A percentile compares a stretch with the other conserved stretches of the same genome.
Conservation (phyloP, 805 yeast genomes). For the Candida palmyrensis region DNA sequence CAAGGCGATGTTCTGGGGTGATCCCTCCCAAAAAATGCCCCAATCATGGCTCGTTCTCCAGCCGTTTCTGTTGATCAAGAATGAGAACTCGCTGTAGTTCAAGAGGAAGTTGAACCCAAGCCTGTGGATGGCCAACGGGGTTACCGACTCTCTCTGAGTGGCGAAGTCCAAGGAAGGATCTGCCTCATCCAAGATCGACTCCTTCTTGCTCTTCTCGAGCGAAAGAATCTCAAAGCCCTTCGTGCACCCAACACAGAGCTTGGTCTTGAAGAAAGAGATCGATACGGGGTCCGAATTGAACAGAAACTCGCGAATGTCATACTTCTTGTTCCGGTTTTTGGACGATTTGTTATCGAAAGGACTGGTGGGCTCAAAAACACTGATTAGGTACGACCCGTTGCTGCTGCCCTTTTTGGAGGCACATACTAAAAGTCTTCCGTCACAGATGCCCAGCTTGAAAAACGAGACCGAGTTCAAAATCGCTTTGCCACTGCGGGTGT, state of each 20-base stretch:
- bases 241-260: slow-evolving; percentile 91
- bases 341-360: slow-evolving; percentile 51
- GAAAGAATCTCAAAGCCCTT: slow-evolving; percentile 95
- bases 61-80: slow-evolving; percentile 90
- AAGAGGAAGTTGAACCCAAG: slow-evolving; percentile 84
- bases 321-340: slow-evolving; percentile 56
- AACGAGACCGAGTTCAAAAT: slow-evolving; percentile 83
- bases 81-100: slow-evolving; percentile 89
- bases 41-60: slow-evolving; percentile 94
- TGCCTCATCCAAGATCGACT: slow-evolving; percentile 92
- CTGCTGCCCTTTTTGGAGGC: slow-evolving; percentile 82
- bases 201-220: slow-evolving; percentile 76
- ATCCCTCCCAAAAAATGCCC: slow-evolving; percentile 96
- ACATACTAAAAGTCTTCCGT: slow-evolving; percentile 82
- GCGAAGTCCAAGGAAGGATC: slow-evolving; percentile 96
- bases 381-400: slow-evolving; percentile 49
- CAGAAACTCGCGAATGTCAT: slow-evolving; percentile 66
- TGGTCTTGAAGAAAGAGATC: slow-evolving; percentile 82
- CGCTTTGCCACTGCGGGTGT: slow-evolving; percentile 65
- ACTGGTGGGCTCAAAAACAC: slow-evolving; percentile 85
- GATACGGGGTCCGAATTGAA: slow-evolving; percentile 90
- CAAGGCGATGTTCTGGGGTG: slow-evolving; percentile 85
- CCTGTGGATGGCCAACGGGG: slow-evolving; percentile 88
- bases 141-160: slow-evolving; percentile 66
- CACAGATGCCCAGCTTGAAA: slow-evolving; percentile 90